Evolutionary conservation across 768 basidiomycete species (phyloP).

Genomic region (Thelephora ganbajun): DNA sequence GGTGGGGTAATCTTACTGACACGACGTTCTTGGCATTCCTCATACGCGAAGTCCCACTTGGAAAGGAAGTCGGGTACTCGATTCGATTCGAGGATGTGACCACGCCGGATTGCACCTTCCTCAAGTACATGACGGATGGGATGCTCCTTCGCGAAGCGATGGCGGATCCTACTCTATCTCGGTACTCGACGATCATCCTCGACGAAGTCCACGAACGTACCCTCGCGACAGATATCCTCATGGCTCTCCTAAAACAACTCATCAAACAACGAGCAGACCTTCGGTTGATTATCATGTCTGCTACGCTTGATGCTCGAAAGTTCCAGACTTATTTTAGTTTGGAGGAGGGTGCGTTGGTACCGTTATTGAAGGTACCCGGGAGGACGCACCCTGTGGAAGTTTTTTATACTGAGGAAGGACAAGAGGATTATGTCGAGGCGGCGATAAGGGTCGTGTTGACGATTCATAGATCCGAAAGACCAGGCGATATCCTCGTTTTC

Average conservation of each 20-base stretch:
- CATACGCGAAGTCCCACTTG: constrained; percentile 59
- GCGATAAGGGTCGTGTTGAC: constrained; percentile 92
- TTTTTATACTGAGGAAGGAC: constrained; percentile 85
- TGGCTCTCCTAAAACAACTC: constrained; percentile 86
- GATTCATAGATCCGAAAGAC: constrained; percentile 93
- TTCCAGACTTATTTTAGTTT: constrained; percentile 87
- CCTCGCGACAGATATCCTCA: constrained; percentile 93
- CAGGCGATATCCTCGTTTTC: constrained; percentile 88
- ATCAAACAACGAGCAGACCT: constrained; percentile 74
- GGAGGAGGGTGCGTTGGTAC: constrained; percentile 9
- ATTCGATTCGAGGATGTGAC: constrained; percentile 52
- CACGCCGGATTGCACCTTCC: constrained; percentile 76
- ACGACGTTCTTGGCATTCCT: constrained; percentile 1
- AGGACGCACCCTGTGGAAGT: constrained; percentile 84
- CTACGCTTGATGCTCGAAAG: constrained; percentile 91
- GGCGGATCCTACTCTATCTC: constrained; percentile 80
- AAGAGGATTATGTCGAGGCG: constrained; percentile 93
- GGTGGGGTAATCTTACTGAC: neutral
- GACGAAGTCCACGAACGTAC: constrained; percentile 99
- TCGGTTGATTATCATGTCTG: constrained; percentile 97
- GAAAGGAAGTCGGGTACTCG: constrained; percentile 82
- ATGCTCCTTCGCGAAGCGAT: constrained; percentile 98
- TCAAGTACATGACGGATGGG: constrained; percentile 99
- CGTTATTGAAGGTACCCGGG: constrained; percentile 17
- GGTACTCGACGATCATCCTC: constrained; percentile 95